Evolutionary conservation across 2,329 filamentous ascomycete species (phyloP).

Genomic region (Exophiala bonariae): DNA sequence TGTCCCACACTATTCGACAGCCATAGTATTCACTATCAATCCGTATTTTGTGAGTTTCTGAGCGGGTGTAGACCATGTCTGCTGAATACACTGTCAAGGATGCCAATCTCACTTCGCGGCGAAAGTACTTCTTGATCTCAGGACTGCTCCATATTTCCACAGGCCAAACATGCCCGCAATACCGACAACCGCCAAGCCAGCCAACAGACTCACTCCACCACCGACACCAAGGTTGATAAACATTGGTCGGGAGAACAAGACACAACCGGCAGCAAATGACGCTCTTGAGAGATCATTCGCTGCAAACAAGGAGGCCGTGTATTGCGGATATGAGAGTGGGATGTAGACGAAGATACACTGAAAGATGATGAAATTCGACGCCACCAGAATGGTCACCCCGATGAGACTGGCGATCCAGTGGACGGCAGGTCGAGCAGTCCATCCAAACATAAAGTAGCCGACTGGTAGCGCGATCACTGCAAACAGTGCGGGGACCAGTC

Average conservation of each 20-base stretch:
- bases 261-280: slow-evolving; percentile 31
- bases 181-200: slow-evolving; percentile 31
- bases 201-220: slow-evolving; percentile 31
- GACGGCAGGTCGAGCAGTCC: slow-evolving; percentile 51
- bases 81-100: no score
- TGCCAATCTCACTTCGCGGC: slow-evolving; percentile 1
- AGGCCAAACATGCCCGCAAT: slow-evolving; percentile 7
- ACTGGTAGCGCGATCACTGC: slow-evolving; percentile 52
- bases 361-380: slow-evolving; percentile 17
- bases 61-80: no score
- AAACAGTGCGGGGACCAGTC: slow-evolving; percentile 53
- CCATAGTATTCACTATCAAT: no score
- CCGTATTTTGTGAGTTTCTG: no score
- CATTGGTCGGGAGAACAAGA: slow-evolving; percentile 36
- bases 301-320: slow-evolving; percentile 25
- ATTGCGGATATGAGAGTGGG: slow-evolving; percentile 22
- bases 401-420: slow-evolving; percentile 40
- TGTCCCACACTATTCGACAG: no score
- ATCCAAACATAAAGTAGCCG: slow-evolving; percentile 60
- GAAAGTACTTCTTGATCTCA: slow-evolving; percentile 8
- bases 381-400: slow-evolving; percentile 16
- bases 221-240: slow-evolving; percentile 34
- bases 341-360: slow-evolving; percentile 27
- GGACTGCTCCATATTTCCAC: slow-evolving; percentile 1
- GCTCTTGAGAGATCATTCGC: slow-evolving; percentile 28